A percentile compares a stretch with the other conserved stretches of the same genome.
phyloP scores from a whole-genome alignment of 2,329 filamentous ascomycete genomes.

The Ophiobolus disseminans region DNA sequence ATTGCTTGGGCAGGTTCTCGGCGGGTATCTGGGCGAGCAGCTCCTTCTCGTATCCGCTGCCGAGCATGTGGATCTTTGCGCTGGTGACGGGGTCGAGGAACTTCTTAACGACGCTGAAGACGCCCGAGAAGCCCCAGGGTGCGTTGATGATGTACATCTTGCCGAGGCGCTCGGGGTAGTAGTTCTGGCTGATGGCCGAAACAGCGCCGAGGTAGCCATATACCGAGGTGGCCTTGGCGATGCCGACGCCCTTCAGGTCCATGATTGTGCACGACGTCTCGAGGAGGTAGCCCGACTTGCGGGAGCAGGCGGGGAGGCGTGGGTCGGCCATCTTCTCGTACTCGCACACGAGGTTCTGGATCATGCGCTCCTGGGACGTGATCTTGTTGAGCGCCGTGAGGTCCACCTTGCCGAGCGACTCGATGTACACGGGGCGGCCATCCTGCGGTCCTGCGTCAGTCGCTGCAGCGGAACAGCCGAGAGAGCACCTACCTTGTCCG shows the following conservation, averaged over 20 bases:
- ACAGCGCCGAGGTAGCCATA: constrained; percentile 87
- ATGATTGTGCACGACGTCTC: constrained; percentile 99
- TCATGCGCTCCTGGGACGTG: constrained; percentile 90
- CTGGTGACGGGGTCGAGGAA: constrained; percentile 98
- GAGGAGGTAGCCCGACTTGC: constrained; percentile 85
- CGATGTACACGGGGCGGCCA: constrained; percentile 95
- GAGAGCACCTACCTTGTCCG: constrained; percentile 67
- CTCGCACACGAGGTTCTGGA: constrained; percentile 94
- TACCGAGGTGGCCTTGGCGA: constrained; percentile 80
- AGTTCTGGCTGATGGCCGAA: constrained; percentile 93
- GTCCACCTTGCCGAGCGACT: constrained; percentile 93
- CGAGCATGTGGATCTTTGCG: constrained; percentile 92
- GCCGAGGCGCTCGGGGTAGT: constrained; percentile 97
- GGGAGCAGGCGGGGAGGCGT: constrained; percentile 91
- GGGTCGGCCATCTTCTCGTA: constrained; percentile 97
- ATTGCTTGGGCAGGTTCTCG: constrained; percentile 87
- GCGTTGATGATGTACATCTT: constrained; percentile 98
- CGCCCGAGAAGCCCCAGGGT: constrained; percentile 89
- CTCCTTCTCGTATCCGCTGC: constrained; percentile 80
- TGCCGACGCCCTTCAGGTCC: constrained; percentile 93
- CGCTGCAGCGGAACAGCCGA: not conserved
- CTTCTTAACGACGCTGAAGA: constrained; percentile 86
- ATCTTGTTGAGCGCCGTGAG: constrained; percentile 90
- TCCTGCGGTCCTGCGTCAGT: constrained; percentile 66
- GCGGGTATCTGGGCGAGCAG: constrained; percentile 82